Evolutionary conservation across 2,329 filamentous ascomycete genomes (phyloP).

Genomic region (Alternaria arbusti): DNA sequence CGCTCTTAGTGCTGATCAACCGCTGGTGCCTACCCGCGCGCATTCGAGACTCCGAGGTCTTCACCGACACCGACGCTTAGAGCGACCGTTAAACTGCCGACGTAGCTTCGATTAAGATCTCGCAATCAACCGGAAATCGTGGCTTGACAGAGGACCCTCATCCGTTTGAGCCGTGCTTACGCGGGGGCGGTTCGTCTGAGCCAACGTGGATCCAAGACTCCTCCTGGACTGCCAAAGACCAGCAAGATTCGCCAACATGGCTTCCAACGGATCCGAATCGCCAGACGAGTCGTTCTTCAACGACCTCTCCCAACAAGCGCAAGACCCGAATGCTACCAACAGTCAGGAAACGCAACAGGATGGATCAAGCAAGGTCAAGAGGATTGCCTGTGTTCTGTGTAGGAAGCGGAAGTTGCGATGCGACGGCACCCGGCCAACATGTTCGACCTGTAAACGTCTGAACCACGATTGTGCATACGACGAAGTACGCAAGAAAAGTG

Average conservation of each 20-base stretch:
- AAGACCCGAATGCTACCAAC: slow-evolving; percentile 45
- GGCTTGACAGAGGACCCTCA: not conserved
- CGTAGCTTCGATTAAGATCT: not conserved
- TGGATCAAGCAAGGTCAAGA: slow-evolving; percentile 65
- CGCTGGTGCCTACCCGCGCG: slow-evolving; percentile 15
- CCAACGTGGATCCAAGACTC: slow-evolving; percentile 11
- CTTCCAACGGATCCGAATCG: slow-evolving; percentile 40
- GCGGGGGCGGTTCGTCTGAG: slow-evolving; percentile 13
- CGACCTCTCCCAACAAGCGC: slow-evolving; percentile 57
- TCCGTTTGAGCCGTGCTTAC: slow-evolving; percentile 23
- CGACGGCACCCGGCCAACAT: slow-evolving; percentile 83
- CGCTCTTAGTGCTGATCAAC: slow-evolving; percentile 5
- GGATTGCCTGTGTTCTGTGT: slow-evolving; percentile 93
- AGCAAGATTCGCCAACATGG: slow-evolving; percentile 29
- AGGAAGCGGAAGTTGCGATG: slow-evolving; percentile 90
- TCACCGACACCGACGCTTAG: not conserved
- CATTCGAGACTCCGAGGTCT: not conserved
- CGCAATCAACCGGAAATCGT: not conserved
- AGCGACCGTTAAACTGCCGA: slow-evolving; percentile 2
- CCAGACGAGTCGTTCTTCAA: slow-evolving; percentile 62
- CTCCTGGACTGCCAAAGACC: slow-evolving; percentile 4
- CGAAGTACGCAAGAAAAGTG: slow-evolving; percentile 91
- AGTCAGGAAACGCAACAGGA: slow-evolving; percentile 56
- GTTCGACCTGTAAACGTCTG: slow-evolving; percentile 85
- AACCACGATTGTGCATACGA: slow-evolving; percentile 90